Conservation (phyloP, 2,329 filamentous ascomycete genomes). For the Knufia petricola region DNA sequence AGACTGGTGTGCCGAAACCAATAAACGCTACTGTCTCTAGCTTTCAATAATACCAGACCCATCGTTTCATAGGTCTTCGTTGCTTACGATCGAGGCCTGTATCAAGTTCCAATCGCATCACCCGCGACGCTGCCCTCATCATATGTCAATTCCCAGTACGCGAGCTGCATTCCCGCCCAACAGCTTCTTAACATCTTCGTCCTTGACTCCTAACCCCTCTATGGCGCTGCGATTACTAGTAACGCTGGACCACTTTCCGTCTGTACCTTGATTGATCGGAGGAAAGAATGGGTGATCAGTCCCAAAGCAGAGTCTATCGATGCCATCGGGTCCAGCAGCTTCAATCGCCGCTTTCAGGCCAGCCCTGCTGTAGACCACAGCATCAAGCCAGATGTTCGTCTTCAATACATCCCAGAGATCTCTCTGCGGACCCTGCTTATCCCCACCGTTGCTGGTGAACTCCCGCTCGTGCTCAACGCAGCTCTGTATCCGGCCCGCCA, state of each 20-base stretch:
- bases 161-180: background rate
- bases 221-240: slow-evolving; percentile 40
- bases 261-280: slow-evolving; percentile 27
- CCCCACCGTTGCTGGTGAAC: slow-evolving; percentile 54
- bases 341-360: slow-evolving; percentile 68
- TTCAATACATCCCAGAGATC: slow-evolving; percentile 56
- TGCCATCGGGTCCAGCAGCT: slow-evolving; percentile 36
- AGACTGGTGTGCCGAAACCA: no score
- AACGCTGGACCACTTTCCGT: slow-evolving; percentile 37
- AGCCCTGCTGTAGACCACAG: slow-evolving; percentile 45
- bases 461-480: slow-evolving; percentile 76
- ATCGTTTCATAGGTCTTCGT: no score
- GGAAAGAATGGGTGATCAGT: slow-evolving; percentile 40
- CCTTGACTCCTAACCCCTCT: slow-evolving; percentile 14
- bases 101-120: no score
- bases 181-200: background rate
- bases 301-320: slow-evolving; percentile 34
- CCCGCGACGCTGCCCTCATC: no score
- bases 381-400: slow-evolving; percentile 78
- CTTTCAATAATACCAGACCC: no score
- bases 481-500: slow-evolving; percentile 80
- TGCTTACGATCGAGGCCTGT: no score
- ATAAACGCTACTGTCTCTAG: no score
- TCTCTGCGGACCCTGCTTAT: slow-evolving; percentile 49
- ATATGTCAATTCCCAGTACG: background rate